Base-by-base conservation (phyloP, 345 rosid genomes). In the Salix purpurea region DNA sequence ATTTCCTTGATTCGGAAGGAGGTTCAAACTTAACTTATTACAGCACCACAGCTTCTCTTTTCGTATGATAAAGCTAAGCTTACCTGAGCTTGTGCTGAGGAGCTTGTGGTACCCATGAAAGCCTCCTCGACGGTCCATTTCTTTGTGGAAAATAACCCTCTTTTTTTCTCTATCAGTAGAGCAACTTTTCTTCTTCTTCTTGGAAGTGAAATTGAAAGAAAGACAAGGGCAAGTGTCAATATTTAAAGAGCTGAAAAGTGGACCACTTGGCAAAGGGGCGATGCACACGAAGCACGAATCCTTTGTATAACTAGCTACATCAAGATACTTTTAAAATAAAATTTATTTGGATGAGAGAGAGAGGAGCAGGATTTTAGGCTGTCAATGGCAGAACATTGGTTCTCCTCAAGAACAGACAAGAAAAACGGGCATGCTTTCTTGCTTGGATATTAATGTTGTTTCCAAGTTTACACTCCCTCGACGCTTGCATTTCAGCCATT, bases 81-180 rank as follows among this genome's bases (percentile, higher is more conserved):
- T 84, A 85, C 83, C 89, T 13, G 86, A 71, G 85, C 80, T 83
- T 71, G 86, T 58, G 87, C 73, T 81, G 70, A 87, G 75, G 78
- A 81, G 80, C 86, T 89, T 87, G 82, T 79, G 84, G 81, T 85
- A 90, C 81, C 93, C 90, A 81, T 87, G 93, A 79, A 87, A 91
- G 78, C 89, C 91, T 78, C 88, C 91, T 78, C 87, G 87, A 76
- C 81, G 80, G 73, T 86, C 91, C 93, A 90, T 86, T 56, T 80
- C 71, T 70, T 36, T 28, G 62, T 58, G 62, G 28, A 24, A n/a
- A 23, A 7, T 23, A 26, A 10, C 1, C 23, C 19, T 34, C 13
- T 28, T 7, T 42, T 8, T 66, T 13, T 16, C 19, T 73, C 32
- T 32, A 2, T 18, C 23, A 19, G 15, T 18, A n/a, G 7, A 24